Evolutionary conservation across 352 stramenopile species (phyloP), one percentile per base, ranked within the genome.

Genomic region (Phytophthora fragariaefolia): DNA sequence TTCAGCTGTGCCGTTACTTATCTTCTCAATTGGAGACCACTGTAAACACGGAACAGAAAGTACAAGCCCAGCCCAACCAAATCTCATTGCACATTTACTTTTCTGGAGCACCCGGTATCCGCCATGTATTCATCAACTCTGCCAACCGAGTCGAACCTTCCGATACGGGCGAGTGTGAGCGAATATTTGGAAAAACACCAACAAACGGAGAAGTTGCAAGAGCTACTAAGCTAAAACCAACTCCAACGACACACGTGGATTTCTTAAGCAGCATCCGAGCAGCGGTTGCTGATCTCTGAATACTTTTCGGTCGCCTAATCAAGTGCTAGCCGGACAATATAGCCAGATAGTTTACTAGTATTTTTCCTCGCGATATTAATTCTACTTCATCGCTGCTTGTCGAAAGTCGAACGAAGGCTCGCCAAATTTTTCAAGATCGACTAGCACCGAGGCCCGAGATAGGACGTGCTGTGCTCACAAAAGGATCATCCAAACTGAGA

Each of bases 1-100:
- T 87, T 28, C 74, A 63, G 3, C 34, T 91, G 2, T 27, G 38
- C 27, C 28, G 22, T 6, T 46, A 32, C 24, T 22, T 28, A 20
- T 30, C 13, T 26, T 12, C 34, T 42, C 48, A 55, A 28, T 20
- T 15, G 22, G 42, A 47, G 47, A 24, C 22, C 3, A 34, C 26
- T 26, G 36, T 22, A n/a, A 9, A 43, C 22, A 4, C 28, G 1
- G 56, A 48, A 18, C 36, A 63, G 26, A 28, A 50, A 9, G 7
- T n/a, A 47, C 10, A 30, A 18, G 2, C 17, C 7, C 34, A 10
- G 2, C 13, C 18, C 9, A 82, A 71, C 43, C 58, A 69, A 22
- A 74, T 90, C 13, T 43, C 66, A n/a, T 30, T 91, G 23, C 42
- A 47, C n/a, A 73, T 91, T 10, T 88, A 73, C 61, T 90, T 90